These are phyloP conservation scores for Hypoxylon lenormandii DNA, from an alignment of 495 filamentous ascomycete genomes.

Conservation along the genomic window DNA sequence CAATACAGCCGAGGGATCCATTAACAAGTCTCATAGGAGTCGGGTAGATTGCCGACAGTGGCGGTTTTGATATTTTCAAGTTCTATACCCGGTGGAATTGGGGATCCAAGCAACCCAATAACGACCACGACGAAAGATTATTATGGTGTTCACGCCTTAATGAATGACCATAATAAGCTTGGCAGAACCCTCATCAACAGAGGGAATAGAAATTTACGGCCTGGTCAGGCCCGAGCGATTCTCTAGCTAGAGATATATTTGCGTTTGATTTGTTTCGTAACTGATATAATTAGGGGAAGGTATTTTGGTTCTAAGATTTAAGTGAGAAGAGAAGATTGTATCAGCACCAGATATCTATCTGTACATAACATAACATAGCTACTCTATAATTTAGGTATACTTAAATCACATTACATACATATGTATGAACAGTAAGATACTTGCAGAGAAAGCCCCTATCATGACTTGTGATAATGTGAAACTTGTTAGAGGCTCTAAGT, in stretches of 20 bases:
- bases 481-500: too few relatives aligned
- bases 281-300: slow-evolving; percentile 3
- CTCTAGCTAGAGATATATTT: background rate
- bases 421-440: slow-evolving; percentile 3
- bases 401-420: slow-evolving; percentile 8
- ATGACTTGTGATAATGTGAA: too few relatives aligned
- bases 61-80: background rate
- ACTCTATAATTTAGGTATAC: slow-evolving; percentile 4
- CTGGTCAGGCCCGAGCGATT: background rate
- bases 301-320: background rate
- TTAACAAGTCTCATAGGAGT: background rate
- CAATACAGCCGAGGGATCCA: background rate
- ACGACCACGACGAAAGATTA: background rate
- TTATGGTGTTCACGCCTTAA: slow-evolving; percentile 9
- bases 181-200: background rate
- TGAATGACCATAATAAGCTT: slow-evolving; percentile 7
- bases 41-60: background rate
- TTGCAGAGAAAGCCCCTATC: background rate
- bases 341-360: slow-evolving; percentile 1
- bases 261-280: slow-evolving; percentile 12
- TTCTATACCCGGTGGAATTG: background rate
- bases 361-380: background rate
- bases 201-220: background rate
- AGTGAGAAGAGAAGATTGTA: slow-evolving; percentile 11
- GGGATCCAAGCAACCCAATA: background rate